Conservation (phyloP, 345 rosid species). For the Durio zibethinus region DNA sequence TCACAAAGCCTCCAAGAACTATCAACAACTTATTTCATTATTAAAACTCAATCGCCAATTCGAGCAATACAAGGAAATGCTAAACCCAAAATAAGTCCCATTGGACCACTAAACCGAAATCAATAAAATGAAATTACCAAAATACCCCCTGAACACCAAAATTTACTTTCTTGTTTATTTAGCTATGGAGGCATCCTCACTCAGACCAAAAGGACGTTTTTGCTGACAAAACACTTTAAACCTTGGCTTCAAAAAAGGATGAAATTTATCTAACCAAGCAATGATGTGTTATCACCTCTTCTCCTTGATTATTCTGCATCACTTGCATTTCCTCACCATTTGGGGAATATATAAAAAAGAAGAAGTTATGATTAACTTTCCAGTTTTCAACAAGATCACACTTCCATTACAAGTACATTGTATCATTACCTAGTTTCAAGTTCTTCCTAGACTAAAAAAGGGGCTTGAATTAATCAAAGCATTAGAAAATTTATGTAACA, state of each 20-base stretch:
- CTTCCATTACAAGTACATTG: not conserved
- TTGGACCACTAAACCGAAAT: not conserved
- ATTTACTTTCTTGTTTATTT: not conserved
- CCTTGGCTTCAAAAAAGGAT: not conserved
- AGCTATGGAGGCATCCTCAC: not conserved
- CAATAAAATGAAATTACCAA: not conserved
- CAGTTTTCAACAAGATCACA: not conserved
- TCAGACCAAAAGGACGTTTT: not conserved
- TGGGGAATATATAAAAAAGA: not conserved
- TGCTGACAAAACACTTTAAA: not conserved
- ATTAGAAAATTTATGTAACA: not conserved
- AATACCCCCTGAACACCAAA: not conserved
- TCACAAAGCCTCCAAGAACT: not conserved
- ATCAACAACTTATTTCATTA: not conserved
- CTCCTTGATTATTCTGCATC: not conserved
- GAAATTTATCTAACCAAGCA: not conserved
- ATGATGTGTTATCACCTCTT: not conserved
- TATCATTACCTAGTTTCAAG: not conserved
- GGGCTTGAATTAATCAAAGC: too few relatives aligned
- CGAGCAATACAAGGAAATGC: not conserved
- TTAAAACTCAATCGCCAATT: not conserved
- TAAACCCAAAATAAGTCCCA: not conserved
- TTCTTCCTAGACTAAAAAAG: not conserved
- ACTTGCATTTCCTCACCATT: not conserved
- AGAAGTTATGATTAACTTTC: not conserved